Evolutionary conservation across 768 basidiomycete genomes (phyloP).

Genomic region (Suillus variegatus): DNA sequence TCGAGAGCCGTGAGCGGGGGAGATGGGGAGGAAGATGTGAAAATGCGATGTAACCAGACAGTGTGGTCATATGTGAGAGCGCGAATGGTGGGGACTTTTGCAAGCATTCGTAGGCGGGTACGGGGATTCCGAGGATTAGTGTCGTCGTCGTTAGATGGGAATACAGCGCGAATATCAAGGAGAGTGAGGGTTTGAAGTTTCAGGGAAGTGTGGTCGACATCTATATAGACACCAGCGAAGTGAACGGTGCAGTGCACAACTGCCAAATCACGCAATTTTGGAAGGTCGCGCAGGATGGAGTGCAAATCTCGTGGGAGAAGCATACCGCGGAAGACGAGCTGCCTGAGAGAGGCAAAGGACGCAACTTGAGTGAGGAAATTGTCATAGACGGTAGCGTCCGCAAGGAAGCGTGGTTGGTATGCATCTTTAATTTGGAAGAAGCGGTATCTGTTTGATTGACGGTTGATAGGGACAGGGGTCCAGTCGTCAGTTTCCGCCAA

Average conservation of each 20-base stretch:
- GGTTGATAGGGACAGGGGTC: too few relatives aligned
- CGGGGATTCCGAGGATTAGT: background rate
- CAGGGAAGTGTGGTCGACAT: conserved; percentile 33
- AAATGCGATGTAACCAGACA: conserved; percentile 44
- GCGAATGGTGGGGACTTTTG: conserved; percentile 37
- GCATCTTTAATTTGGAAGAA: too few relatives aligned
- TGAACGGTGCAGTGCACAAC: conserved; percentile 16
- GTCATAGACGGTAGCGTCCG: too few relatives aligned
- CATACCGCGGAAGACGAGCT: too few relatives aligned
- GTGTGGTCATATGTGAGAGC: conserved; percentile 33
- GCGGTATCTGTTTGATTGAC: too few relatives aligned
- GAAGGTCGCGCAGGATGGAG: too few relatives aligned
- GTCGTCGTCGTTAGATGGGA: conserved; percentile 15
- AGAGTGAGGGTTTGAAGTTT: conserved; percentile 46
- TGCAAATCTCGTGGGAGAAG: too few relatives aligned
- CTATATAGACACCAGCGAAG: conserved; percentile 19
- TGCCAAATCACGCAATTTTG: too few relatives aligned
- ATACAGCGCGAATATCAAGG: conserved; percentile 30
- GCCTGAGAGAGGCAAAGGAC: too few relatives aligned
- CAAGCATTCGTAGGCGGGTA: conserved; percentile 33
- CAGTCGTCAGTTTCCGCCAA: too few relatives aligned
- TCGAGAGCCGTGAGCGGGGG: conserved; percentile 22
- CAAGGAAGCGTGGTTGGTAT: too few relatives aligned
- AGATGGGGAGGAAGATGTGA: conserved; percentile 28
- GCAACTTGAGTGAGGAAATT: too few relatives aligned